Evolutionary conservation across 208 protist genomes (phyloP).

Genomic region (Wallacemonas sp.): DNA sequence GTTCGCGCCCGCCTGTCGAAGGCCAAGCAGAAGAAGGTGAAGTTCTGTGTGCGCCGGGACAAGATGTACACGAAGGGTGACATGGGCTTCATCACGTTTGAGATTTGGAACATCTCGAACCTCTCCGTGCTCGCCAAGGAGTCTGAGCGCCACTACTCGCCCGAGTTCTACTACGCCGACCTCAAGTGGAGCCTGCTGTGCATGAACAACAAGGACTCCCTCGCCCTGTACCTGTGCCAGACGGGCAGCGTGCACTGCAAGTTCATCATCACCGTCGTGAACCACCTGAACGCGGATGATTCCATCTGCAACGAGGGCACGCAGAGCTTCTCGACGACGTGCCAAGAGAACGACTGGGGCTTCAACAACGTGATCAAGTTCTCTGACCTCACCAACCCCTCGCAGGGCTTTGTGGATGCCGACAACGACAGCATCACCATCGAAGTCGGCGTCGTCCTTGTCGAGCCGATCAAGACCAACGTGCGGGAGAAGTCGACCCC

Average conservation of each 20-base stretch:
- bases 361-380: constrained; percentile 92
- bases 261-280: constrained; percentile 90
- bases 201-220: constrained; percentile 88
- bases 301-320: constrained; percentile 92
- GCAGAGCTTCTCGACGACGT: constrained; percentile 83
- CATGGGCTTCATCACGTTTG: constrained; percentile 92
- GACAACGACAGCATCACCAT: constrained; percentile 87
- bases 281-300: constrained; percentile 81
- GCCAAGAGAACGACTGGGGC: constrained; percentile 91
- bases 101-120: constrained; percentile 88
- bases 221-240: constrained; percentile 91
- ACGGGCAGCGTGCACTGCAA: constrained; percentile 91
- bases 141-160: constrained; percentile 89
- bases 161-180: constrained; percentile 84
- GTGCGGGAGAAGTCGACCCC: constrained; percentile 43
- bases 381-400: constrained; percentile 70
- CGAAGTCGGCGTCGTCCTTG: constrained; percentile 87
- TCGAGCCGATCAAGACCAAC: constrained; percentile 68
- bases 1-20: constrained; percentile 71
- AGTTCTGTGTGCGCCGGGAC: constrained; percentile 74
- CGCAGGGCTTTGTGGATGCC: constrained; percentile 71
- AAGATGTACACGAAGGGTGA: constrained; percentile 79
- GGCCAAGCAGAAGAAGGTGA: constrained; percentile 80
- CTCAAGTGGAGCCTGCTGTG: constrained; percentile 91
- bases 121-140: constrained; percentile 86